phyloP scores from a whole-genome alignment of 352 stramenopile genomes.

The Ophiocytium majus region DNA sequence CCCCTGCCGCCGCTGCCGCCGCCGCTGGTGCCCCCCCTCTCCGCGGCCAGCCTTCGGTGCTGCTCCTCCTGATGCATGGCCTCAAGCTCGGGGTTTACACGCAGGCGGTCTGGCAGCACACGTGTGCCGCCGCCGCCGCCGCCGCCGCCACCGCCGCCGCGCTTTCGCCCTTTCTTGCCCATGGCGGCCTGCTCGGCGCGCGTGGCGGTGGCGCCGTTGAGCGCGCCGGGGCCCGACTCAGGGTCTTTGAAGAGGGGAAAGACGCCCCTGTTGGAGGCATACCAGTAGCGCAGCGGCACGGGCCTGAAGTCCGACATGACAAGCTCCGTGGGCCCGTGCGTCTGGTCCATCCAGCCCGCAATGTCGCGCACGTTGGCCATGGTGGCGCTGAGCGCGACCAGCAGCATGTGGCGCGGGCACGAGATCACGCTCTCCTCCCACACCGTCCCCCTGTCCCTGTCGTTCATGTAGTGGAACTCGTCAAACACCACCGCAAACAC shows the following conservation, averaged over 20 bases:
- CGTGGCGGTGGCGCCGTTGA: conserved; percentile 54
- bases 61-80: conserved; percentile 56
- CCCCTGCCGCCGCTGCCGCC: background rate
- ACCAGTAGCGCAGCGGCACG: conserved; percentile 66
- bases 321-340: conserved; percentile 67
- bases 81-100: conserved; percentile 62
- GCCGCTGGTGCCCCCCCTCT: background rate
- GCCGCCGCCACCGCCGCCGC: conserved; percentile 24
- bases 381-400: conserved; percentile 72
- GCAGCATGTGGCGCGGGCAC: conserved; percentile 64
- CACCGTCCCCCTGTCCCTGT: conserved; percentile 66
- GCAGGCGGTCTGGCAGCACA: conserved; percentile 61
- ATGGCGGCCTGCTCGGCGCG: background rate
- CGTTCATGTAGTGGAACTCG: conserved; percentile 81
- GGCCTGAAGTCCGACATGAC: conserved; percentile 63
- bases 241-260: conserved; percentile 67
- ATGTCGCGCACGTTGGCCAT: conserved; percentile 67
- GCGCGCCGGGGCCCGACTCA: conserved; percentile 66
- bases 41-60: conserved; percentile 52
- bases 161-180: conserved; percentile 39
- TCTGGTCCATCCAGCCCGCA: conserved; percentile 68
- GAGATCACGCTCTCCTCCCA: conserved; percentile 78
- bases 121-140: conserved; percentile 25
- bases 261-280: conserved; percentile 63
- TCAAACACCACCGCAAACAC: conserved; percentile 73